phyloP scores from a whole-genome alignment of 2,329 filamentous ascomycete species.

The Ceratocystis diversiconidia region DNA sequence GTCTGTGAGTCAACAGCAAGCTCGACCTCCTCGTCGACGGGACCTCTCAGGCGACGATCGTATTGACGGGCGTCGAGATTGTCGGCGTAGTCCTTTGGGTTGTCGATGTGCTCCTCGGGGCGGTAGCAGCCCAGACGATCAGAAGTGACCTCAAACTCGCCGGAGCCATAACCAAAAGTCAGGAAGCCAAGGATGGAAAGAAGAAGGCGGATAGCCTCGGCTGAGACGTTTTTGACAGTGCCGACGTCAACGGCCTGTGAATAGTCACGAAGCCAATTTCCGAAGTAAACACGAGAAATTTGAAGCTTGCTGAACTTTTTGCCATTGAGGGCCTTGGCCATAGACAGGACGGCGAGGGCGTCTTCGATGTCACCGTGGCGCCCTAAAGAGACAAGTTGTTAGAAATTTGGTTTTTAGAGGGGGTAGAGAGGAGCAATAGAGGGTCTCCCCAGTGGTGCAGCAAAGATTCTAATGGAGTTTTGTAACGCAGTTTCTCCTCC shows the following conservation, averaged over 20 bases:
- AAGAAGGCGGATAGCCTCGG: conserved; percentile 78
- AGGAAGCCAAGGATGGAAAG: conserved; percentile 84
- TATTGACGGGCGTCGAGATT: conserved; percentile 75
- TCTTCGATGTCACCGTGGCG: conserved; percentile 90
- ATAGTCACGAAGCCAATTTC: conserved; percentile 89
- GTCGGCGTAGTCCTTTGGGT: conserved; percentile 79
- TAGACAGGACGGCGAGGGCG: conserved; percentile 58
- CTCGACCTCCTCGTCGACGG: conserved; percentile 65
- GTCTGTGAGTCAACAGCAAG: conserved; percentile 61
- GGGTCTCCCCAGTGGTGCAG: neutral
- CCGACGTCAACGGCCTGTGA: conserved; percentile 89
- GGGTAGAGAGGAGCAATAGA: neutral
- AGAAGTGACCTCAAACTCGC: conserved; percentile 70
- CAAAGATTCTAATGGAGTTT: neutral
- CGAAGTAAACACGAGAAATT: conserved; percentile 85
- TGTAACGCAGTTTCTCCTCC: too few relatives aligned
- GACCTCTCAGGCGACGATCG: conserved; percentile 65
- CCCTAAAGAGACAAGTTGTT: conserved; percentile 33
- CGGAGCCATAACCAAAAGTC: conserved; percentile 76
- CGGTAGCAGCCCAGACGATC: conserved; percentile 69
- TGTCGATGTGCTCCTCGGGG: conserved; percentile 61
- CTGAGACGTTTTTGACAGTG: conserved; percentile 78
- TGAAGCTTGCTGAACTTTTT: conserved; percentile 84
- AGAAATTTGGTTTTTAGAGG: neutral
- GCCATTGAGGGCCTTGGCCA: conserved; percentile 37